Evolutionary conservation across 1,284 basidiomycete species (phyloP), one percentile per base, ranked within the genome.

Genomic region (Melampsora larici-populina): DNA sequence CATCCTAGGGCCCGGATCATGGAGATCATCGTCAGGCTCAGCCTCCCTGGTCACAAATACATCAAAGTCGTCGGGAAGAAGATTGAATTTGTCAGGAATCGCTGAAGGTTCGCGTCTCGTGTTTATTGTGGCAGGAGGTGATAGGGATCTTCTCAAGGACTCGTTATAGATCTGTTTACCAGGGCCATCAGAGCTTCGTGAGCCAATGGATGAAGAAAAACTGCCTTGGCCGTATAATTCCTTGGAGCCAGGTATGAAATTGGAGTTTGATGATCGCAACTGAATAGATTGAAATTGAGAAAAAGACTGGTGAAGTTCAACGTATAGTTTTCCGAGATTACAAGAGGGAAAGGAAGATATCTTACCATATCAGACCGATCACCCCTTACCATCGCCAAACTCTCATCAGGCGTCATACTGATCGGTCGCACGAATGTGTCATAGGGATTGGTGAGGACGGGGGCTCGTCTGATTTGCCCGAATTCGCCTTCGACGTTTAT

Each of bases 31-130:
- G 26, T 78, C 76, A 31, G 31, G 46, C 63, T 78, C 76, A 24
- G 63, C 69, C 1, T 64, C 74, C 31, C 40, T 66, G 49, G 26
- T 69, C 15, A 69, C 66, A 55, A 77, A 77, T n/a, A 63, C 58
- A n/a, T 78, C 76, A 55, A 78, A 67, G 63, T 71, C 64, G 62
- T 78, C 60, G 21, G 76, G 76, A 26, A 78, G 46, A 29, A 70
- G 71, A 36, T 70, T 68, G 6, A 78, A 69, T 21, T 69, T 58
- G 29, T 58, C 55, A 9, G n/a, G 55, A 24, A 58, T 29, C n/a
- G 55, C n/a, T 17, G 55, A 24, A 29, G 21, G 29, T 58, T n/a
- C n/a, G n/a, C 55, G 55, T 9, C 18, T 21, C n/a, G 29, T 29
- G 29, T 58, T 58, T n/a, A 58, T 58, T 21, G 29, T 29, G 24